These are phyloP conservation scores for Crithidia bombi DNA, from an alignment of 208 protist species.

Conservation along the genomic window DNA sequence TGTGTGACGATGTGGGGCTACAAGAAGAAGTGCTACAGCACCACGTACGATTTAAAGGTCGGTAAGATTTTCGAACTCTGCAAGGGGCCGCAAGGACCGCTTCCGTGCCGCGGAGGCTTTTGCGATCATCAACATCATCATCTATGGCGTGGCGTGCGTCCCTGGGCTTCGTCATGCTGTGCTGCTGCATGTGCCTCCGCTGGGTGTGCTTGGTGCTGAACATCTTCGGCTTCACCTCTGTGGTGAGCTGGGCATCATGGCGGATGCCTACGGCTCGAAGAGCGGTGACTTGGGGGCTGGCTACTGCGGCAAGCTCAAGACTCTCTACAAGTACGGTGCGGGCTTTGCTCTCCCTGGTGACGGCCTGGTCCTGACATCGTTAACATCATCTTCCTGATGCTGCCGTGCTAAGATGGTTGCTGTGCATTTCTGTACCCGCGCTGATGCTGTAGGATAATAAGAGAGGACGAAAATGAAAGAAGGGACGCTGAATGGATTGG, in stretches of 20 bases:
- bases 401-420: slow-evolving; percentile 29
- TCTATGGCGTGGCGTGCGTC: slow-evolving; percentile 16
- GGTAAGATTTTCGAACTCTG: slow-evolving; percentile 32
- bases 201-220: slow-evolving; percentile 43
- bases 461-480: too few relatives aligned
- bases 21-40: slow-evolving; percentile 43
- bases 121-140: slow-evolving; percentile 42
- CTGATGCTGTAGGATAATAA: too few relatives aligned
- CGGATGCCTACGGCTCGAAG: slow-evolving; percentile 26
- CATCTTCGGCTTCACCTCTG: slow-evolving; percentile 13
- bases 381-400: slow-evolving; percentile 39
- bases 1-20: slow-evolving; percentile 62
- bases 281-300: neutral
- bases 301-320: slow-evolving; percentile 18
- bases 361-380: slow-evolving; percentile 44
- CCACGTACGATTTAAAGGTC: slow-evolving; percentile 15
- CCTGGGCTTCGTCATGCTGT: slow-evolving; percentile 36
- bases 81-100: slow-evolving; percentile 13
- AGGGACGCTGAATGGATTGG: too few relatives aligned
- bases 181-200: slow-evolving; percentile 48
- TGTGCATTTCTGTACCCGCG: too few relatives aligned
- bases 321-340: slow-evolving; percentile 23
- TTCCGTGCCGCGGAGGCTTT: slow-evolving; percentile 56
- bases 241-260: slow-evolving; percentile 45
- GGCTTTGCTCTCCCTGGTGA: slow-evolving; percentile 44